A percentile compares a stretch with the other conserved stretches of the same genome.
Conservation (phyloP, 108 stramenopile genomes). For the Skeletonema grethae region DNA sequence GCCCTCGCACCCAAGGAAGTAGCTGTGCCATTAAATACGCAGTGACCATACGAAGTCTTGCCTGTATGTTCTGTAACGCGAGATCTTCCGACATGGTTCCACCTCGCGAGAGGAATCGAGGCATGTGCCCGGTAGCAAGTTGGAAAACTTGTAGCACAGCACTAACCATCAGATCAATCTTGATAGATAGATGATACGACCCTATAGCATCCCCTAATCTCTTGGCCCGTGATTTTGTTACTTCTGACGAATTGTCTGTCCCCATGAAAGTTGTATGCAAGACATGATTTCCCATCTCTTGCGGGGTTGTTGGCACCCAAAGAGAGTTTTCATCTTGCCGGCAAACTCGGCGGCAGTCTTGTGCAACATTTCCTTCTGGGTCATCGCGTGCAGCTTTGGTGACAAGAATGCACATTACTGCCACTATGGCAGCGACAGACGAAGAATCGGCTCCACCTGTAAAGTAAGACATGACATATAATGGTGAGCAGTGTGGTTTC, state of each 20-base stretch:
- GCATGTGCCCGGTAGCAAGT: slow-evolving; percentile 75
- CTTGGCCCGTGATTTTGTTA: slow-evolving; percentile 80
- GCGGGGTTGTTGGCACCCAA: slow-evolving; percentile 77
- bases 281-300: slow-evolving; percentile 84
- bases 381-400: slow-evolving; percentile 62
- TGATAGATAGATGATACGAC: slow-evolving; percentile 89
- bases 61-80: slow-evolving; percentile 99
- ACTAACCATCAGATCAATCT: slow-evolving; percentile 90
- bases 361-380: slow-evolving; percentile 58
- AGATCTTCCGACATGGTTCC: slow-evolving; percentile 93
- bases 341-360: slow-evolving; percentile 71
- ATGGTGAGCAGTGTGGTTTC: background rate
- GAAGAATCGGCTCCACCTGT: slow-evolving; percentile 96
- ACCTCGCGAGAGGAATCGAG: slow-evolving; percentile 79
- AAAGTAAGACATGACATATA: background rate
- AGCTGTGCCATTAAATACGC: slow-evolving; percentile 97
- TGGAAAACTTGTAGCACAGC: slow-evolving; percentile 88
- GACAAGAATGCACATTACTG: slow-evolving; percentile 94
- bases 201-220: slow-evolving; percentile 89
- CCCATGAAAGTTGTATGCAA: slow-evolving; percentile 98
- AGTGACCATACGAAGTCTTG: slow-evolving; percentile 96
- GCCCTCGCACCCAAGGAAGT: slow-evolving; percentile 92
- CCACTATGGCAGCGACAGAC: slow-evolving; percentile 94
- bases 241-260: slow-evolving; percentile 86
- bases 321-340: slow-evolving; percentile 49